Base-by-base conservation (phyloP, 805 yeast genomes). In the Spathaspora passalidarum region DNA sequence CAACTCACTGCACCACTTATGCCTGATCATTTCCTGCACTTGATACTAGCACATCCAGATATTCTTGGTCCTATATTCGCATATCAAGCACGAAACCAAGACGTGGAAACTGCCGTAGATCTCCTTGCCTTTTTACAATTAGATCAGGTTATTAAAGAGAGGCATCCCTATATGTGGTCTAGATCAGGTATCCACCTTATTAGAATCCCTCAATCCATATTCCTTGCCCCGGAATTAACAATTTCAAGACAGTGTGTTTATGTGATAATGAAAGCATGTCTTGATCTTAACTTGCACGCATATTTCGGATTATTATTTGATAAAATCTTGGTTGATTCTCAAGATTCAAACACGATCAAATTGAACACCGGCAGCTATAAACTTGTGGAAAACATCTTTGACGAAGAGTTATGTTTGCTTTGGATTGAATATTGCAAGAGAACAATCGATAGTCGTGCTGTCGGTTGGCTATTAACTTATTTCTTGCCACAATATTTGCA, bases 281-380 rank as follows among this genome's bases (percentile, higher is more conserved):
- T 63, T 13, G 51, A 57, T 11, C 48, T 65, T 14, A 44, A 58
- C 7, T 54, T 57, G 41, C 61, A 48, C 46, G 61, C 59, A 21
- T 58, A 61, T 41, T 55, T 71, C 29, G 75, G 70, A 48, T 47
- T 54, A n/a, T 46, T 71, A 14, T 51, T 68, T 40, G 62, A 57
- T 45, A 71, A 68, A 48, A 48, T 69, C 4, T 48, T 69, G 14
- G 51, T 65, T 21, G 60, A 59, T 44, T 53, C 60, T 6, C 49
- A 56, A 9, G 56, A 56, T 21, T 8, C 35, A 17, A 22, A 47
- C 5, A 38, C 42, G 3, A 40, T 48, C 5, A 41, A 40, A 11
- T 38, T 48, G 22, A 44, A 48, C 10, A 35, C 37, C 13, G 6
- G 32, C 10, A 29, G 41, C 3, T 43, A 40, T 14, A 39, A 40